phyloP scores from a whole-genome alignment of 2,329 filamentous ascomycete species.

The Nemania serpens region DNA sequence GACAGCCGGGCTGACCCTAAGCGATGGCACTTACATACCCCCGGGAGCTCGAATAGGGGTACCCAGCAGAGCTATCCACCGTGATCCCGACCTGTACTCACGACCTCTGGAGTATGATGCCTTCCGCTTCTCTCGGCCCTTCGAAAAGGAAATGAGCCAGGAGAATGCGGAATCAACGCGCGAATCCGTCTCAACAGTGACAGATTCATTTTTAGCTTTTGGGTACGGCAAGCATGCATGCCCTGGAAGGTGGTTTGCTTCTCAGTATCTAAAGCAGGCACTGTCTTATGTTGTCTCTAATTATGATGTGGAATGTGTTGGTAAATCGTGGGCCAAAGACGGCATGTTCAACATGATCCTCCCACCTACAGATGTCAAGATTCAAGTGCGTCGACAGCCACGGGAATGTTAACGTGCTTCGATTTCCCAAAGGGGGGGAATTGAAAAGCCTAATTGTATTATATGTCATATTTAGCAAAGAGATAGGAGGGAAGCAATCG shows the following conservation, averaged over 20 bases:
- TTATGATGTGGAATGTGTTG: no score
- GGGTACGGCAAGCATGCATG: constrained; percentile 29
- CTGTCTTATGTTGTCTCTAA: constrained; percentile 10
- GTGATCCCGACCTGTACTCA: constrained; percentile 8
- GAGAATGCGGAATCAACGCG: background rate
- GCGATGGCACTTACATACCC: background rate
- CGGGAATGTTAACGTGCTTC: no score
- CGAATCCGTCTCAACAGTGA: background rate
- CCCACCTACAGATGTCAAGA: no score
- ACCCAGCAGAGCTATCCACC: constrained; percentile 14
- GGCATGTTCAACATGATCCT: no score
- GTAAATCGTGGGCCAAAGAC: no score
- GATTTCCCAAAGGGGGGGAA: no score
- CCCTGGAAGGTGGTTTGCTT: constrained; percentile 24
- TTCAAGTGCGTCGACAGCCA: no score
- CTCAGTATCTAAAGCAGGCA: constrained; percentile 24
- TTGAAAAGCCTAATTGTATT: no score
- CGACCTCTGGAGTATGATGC: constrained; percentile 14
- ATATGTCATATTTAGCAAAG: no score
- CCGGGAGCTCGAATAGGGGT: background rate
- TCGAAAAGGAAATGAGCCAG: background rate
- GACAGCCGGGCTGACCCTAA: constrained; percentile 3
- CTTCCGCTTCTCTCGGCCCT: constrained; percentile 21
- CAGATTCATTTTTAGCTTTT: background rate
- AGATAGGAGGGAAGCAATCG: no score